Conservation (phyloP, 495 filamentous ascomycete genomes). For the Penicillium waksmanii region DNA sequence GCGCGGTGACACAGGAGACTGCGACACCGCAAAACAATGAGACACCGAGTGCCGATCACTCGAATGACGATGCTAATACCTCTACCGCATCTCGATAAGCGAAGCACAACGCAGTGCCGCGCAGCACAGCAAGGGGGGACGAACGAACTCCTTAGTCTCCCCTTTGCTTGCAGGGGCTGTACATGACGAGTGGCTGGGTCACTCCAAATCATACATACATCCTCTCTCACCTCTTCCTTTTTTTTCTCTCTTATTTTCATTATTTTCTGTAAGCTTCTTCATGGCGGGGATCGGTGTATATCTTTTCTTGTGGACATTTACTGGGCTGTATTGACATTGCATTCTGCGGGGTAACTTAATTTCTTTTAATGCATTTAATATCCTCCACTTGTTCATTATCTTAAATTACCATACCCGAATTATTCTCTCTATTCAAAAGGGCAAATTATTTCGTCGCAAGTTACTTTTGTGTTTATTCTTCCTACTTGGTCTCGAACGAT, state of each 20-base stretch:
- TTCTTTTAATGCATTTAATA: constrained; percentile 23
- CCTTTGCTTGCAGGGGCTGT: constrained; percentile 2
- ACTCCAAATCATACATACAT: constrained; percentile 25
- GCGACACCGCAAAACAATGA: constrained; percentile 17
- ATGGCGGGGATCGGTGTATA: not conserved
- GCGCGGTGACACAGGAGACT: constrained; percentile 21
- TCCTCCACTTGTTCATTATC: constrained; percentile 6
- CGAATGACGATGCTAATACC: constrained; percentile 7
- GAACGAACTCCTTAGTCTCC: not conserved
- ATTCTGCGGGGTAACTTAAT: constrained; percentile 25
- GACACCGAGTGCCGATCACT: constrained; percentile 1
- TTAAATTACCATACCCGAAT: not conserved
- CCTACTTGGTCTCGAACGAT: too few species aligned
- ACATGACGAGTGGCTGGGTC: constrained; percentile 31
- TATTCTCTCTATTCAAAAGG: not conserved
- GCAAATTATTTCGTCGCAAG: too few species aligned
- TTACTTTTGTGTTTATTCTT: too few species aligned
- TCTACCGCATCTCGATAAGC: constrained; percentile 17
- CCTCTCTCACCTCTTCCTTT: constrained; percentile 10
- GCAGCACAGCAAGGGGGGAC: constrained; percentile 6
- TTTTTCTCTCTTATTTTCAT: not conserved
- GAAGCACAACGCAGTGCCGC: constrained; percentile 12
- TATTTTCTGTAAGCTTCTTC: constrained; percentile 7
- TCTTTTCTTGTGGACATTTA: constrained; percentile 15
- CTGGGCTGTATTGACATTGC: constrained; percentile 29